Evolutionary conservation across 2,329 filamentous ascomycete species (phyloP).

Genomic region (Botrytis porri): DNA sequence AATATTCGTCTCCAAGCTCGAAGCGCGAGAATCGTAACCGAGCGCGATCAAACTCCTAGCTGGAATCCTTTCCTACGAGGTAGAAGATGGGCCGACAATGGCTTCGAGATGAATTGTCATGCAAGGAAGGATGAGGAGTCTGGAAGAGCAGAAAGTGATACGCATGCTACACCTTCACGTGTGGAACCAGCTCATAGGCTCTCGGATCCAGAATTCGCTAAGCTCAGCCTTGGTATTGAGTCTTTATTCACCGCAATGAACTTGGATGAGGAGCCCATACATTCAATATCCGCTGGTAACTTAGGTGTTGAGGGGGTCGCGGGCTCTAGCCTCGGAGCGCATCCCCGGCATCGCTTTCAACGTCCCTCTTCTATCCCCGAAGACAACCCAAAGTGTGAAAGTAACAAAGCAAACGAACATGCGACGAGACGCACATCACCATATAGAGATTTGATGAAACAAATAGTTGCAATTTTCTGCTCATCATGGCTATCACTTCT

Average conservation of each 20-base stretch:
- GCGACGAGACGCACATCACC: background rate
- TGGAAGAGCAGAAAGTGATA: background rate
- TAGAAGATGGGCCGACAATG: background rate
- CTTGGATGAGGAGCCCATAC: background rate
- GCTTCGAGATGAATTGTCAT: background rate
- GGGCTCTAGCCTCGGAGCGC: background rate
- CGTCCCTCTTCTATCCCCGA: background rate
- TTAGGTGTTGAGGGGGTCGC: background rate
- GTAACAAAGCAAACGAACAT: too few relatives aligned
- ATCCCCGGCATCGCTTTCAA: background rate
- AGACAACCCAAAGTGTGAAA: background rate
- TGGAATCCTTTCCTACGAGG: background rate
- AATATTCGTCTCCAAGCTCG: slow-evolving; percentile 1
- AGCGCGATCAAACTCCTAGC: background rate
- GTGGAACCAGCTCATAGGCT: background rate
- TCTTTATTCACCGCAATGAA: background rate
- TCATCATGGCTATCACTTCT: slow-evolving; percentile 82
- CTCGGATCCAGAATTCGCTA: background rate
- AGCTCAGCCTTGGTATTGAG: background rate
- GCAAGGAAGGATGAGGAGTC: background rate
- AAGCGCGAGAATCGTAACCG: background rate
- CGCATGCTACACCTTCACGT: background rate
- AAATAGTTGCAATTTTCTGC: slow-evolving; percentile 53
- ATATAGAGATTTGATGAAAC: background rate
- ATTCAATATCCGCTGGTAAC: background rate